phyloP scores from a whole-genome alignment of 768 basidiomycete species.

The Suillus bovinus region DNA sequence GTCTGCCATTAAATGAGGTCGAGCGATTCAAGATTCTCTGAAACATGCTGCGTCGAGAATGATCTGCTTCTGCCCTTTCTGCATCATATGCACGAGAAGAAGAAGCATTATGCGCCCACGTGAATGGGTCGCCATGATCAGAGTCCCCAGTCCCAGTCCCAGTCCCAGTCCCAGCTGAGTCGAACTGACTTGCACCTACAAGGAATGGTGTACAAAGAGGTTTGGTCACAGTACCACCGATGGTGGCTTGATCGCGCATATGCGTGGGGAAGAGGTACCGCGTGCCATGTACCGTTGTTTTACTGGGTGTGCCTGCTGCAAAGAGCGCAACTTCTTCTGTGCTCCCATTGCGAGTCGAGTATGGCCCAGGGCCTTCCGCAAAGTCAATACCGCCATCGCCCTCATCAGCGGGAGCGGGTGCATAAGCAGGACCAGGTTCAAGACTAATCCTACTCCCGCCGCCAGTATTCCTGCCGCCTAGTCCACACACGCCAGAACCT shows the following conservation, averaged over 20 bases:
- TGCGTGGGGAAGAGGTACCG: conserved; percentile 21
- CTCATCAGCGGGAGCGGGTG: conserved; percentile 16
- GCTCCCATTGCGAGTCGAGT: conserved; percentile 10
- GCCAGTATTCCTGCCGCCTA: neutral
- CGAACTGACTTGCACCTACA: conserved; percentile 20
- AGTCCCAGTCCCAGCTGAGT: conserved; percentile 25
- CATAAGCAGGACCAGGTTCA: conserved; percentile 28
- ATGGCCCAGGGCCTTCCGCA: conserved; percentile 12
- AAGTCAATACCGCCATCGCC: conserved; percentile 16
- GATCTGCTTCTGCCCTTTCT: neutral
- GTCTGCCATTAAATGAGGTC: neutral
- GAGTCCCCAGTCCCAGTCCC: conserved; percentile 28
- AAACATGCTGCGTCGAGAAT: conserved; percentile 1
- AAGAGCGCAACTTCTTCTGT: conserved; percentile 30
- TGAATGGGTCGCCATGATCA: conserved; percentile 29
- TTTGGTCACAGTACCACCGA: conserved; percentile 4
- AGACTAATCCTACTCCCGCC: conserved; percentile 14
- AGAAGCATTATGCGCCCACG: neutral
- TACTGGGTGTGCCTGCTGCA: conserved; percentile 28
- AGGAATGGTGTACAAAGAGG: conserved; percentile 8
- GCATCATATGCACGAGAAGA: neutral
- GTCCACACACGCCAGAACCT: neutral
- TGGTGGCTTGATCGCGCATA: conserved; percentile 13
- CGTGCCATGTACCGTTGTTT: conserved; percentile 30
- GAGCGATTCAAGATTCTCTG: neutral